phyloP scores from a whole-genome alignment of 495 filamentous ascomycete species.

The Poronia punctata region DNA sequence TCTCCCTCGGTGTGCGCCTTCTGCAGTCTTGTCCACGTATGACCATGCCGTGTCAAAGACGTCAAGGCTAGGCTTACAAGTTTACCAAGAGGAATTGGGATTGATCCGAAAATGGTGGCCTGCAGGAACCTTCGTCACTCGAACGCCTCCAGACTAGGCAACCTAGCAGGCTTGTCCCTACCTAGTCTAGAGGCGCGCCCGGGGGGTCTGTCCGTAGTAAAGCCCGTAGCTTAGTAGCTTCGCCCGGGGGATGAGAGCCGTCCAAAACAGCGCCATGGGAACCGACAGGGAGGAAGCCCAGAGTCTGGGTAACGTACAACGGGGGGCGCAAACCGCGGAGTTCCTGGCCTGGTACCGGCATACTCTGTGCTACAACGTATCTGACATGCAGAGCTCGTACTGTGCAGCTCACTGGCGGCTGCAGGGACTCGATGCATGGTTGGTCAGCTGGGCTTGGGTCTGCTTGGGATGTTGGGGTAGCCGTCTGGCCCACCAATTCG shows the following conservation, averaged over 20 bases:
- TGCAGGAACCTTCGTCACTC: conserved; percentile 8
- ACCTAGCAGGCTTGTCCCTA: conserved; percentile 4
- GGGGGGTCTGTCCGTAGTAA: no score
- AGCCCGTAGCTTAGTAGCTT: no score
- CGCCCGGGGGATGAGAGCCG: conserved; percentile 9
- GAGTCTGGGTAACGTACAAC: conserved; percentile 4
- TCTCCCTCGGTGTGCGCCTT: no score
- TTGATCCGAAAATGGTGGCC: conserved; percentile 8
- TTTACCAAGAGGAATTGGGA: conserved; percentile 1
- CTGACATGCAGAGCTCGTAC: conserved; percentile 1
- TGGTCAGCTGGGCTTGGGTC: conserved; percentile 11
- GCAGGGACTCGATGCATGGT: conserved; percentile 5
- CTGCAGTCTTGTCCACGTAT: no score
- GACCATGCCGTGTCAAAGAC: conserved; percentile 5
- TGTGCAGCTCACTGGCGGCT: conserved; percentile 3
- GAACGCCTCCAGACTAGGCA: conserved; percentile 4
- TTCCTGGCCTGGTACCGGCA: conserved; percentile 3
- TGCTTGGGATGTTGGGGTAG: conserved; percentile 13
- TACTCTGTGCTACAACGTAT: conserved; percentile 2
- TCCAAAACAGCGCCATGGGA: conserved; percentile 7
- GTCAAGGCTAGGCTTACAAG: conserved; percentile 14
- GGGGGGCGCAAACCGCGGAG: conserved; percentile 6
- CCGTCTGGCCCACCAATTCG: conserved; percentile 8
- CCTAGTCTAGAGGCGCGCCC: no score
- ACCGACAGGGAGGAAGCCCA: conserved; percentile 4